Evolutionary conservation across 2,329 filamentous ascomycete species (phyloP), one percentile per base, ranked within the genome.

Genomic region (Sporothrix schenckii): DNA sequence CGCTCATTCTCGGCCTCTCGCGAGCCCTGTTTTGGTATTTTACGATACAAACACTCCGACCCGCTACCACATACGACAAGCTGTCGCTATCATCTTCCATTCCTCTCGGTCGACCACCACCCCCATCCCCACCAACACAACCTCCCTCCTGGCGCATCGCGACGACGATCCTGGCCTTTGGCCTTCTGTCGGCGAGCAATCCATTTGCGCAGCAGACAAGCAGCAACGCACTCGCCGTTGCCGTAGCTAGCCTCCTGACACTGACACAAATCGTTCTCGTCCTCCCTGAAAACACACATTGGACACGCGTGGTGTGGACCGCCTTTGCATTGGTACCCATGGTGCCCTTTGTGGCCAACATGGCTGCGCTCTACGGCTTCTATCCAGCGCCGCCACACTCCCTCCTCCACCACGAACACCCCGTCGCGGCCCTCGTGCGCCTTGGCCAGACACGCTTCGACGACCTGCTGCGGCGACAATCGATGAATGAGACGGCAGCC

Each of bases 1-100:
- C 73, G 0, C 7, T 80, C 0, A 16, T 72, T 0, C 52, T 80
- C 1, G 80, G 77, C 0, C 27, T 76, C 0, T 60, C 73, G 0
- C 82, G 82, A 27, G 77, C 78, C 0, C 70, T 75, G 0, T 74
- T 76, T 2, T 83, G 81, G 80, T 79, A 76, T 68, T 81, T 78
- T 39, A 74, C 73, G 0, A 76, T 78, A 3, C 75, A 76, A 56
- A 72, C 76, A 13, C 10, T 61, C 9, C 56, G 39, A 14, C 16
- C 56, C 3, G 7, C 56, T 14, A 34, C 34, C 9, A 10, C 39
- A 11, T 61, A 61, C 5, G 34, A 61, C 11, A 61, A 44, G n/a
- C 39, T 44, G 11, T 44, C 56, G 7, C 56, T 24, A 2, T 61
- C 9, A 80, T 82, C 73, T 5, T 78, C 73, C 1, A 10, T 4